Percentiles rank a stretch among this genome's conserved stretches.
These are phyloP conservation scores for Kodamaea ohmeri DNA, from an alignment of 1,139 yeast species.

Conservation along the genomic window DNA sequence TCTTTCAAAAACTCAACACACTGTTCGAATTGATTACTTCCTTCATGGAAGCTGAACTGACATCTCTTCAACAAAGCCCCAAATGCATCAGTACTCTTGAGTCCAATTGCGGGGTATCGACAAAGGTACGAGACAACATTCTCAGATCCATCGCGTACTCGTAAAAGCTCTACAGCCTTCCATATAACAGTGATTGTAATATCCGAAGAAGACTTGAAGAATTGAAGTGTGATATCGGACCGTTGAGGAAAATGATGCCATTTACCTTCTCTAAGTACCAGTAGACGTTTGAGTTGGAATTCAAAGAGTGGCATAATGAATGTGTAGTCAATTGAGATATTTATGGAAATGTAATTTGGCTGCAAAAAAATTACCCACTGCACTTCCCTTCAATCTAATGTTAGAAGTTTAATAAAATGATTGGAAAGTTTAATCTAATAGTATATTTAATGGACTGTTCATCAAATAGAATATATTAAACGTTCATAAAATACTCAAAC, in stretches of 20 bases:
- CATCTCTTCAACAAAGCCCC: slow-evolving; percentile 21
- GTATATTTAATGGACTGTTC: too few relatives aligned
- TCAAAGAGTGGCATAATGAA: slow-evolving; percentile 7
- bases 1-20: slow-evolving; percentile 12
- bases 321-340: too few relatives aligned
- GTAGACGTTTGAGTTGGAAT: slow-evolving; percentile 14
- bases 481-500: too few relatives aligned
- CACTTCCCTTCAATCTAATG: too few relatives aligned
- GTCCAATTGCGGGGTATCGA: slow-evolving; percentile 26
- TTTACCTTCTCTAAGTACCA: slow-evolving; percentile 10
- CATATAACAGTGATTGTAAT: slow-evolving; percentile 18
- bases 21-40: slow-evolving; percentile 9
- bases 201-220: slow-evolving; percentile 13
- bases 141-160: slow-evolving; percentile 14
- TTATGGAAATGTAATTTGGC: too few relatives aligned
- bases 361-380: slow-evolving; percentile 2
- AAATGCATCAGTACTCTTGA: slow-evolving; percentile 20
- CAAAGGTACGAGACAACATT: slow-evolving; percentile 20
- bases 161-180: slow-evolving; percentile 23
- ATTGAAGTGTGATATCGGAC: slow-evolving; percentile 22
- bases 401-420: too few relatives aligned
- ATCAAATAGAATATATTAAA: too few relatives aligned
- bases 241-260: slow-evolving; percentile 33
- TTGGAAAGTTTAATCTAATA: too few relatives aligned
- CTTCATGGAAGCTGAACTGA: slow-evolving; percentile 13